These are phyloP conservation scores for Aspergillus incahuasiensis DNA, from an alignment of 495 filamentous ascomycete species.

Conservation along the genomic window DNA sequence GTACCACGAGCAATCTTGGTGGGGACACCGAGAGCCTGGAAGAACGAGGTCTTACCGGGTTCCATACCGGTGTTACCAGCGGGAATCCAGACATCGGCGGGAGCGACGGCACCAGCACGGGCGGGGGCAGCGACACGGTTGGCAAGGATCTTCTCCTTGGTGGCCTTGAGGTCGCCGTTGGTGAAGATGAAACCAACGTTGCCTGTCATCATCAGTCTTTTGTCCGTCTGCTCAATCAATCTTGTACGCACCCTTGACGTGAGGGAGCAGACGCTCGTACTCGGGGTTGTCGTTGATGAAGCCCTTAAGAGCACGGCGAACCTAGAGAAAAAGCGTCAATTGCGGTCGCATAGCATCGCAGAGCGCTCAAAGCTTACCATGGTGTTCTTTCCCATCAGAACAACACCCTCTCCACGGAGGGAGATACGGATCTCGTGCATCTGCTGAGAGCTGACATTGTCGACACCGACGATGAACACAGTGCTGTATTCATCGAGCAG, in stretches of 20 bases:
- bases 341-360: background rate
- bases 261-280: slow-evolving; percentile 93
- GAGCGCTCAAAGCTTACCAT: slow-evolving; percentile 59
- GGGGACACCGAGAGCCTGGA: slow-evolving; percentile 99
- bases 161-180: slow-evolving; percentile 86
- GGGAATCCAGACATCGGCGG: slow-evolving; percentile 83
- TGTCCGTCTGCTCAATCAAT: background rate
- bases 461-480: slow-evolving; percentile 95
- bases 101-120: slow-evolving; percentile 92
- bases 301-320: slow-evolving; percentile 95
- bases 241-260: slow-evolving; percentile 68
- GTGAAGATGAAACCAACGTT: slow-evolving; percentile 99
- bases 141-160: slow-evolving; percentile 87
- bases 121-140: slow-evolving; percentile 98
- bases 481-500: slow-evolving; percentile 87
- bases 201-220: slow-evolving; percentile 37
- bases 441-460: slow-evolving; percentile 98
- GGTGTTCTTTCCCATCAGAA: slow-evolving; percentile 99
- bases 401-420: slow-evolving; percentile 83
- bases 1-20: slow-evolving; percentile 99
- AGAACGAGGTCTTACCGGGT: slow-evolving; percentile 99
- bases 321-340: slow-evolving; percentile 43
- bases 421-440: slow-evolving; percentile 98
- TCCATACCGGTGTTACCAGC: slow-evolving; percentile 99
- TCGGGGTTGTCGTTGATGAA: slow-evolving; percentile 88